Evolutionary conservation across 768 basidiomycete species (phyloP), one percentile per base, ranked within the genome.

Genomic region (Boletellus sp.): DNA sequence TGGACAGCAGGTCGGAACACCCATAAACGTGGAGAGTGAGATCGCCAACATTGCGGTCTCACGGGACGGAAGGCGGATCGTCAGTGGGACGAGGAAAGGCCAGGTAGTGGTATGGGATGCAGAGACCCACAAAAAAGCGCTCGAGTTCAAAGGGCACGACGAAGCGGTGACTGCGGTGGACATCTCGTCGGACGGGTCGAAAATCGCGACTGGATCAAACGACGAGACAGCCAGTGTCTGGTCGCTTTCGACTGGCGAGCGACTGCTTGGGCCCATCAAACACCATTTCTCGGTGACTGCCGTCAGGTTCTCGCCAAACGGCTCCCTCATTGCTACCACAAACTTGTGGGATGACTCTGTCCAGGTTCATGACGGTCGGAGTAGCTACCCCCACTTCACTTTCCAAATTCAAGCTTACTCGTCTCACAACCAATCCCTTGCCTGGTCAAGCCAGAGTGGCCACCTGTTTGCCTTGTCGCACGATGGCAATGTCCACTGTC

Each of bases 221-320:
- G n/a, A n/a, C n/a, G n/a, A n/a, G n/a, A n/a, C n/a, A n/a, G 20
- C n/a, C 12, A 16, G 38, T 4, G 22, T 40, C 7, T 48, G 32
- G 47, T 41, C 39, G 19, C 17, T 59, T 22, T 17, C 10, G 4
- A 47, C 49, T 33, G 36, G 58, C 11, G 19, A 49, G n/a, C 32
- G 37, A n/a, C 9, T 54, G n/a, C 32, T 59, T 0, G 28, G 36
- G 0, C 55, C 55, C 13, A 26, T 48, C 31, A 11, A 12, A 19
- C 12, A 22, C 19, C 4, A 13, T 6, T 3, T 2, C 17, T 0
- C 1, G 3, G 19, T 22, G 4, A 10, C 5, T 15, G 16, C n/a
- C 6, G 35, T 36, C 34, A 45, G 9, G 16, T 36, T 36, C n/a
- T 45, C 44, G 3, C 33, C 45, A 1, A 8, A 46, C 26, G 45